Evolutionary conservation across 225 moss, liverwort and hornwort species (phyloP), one percentile per base, ranked within the genome.

Genomic region (Polytrichum formosum): DNA sequence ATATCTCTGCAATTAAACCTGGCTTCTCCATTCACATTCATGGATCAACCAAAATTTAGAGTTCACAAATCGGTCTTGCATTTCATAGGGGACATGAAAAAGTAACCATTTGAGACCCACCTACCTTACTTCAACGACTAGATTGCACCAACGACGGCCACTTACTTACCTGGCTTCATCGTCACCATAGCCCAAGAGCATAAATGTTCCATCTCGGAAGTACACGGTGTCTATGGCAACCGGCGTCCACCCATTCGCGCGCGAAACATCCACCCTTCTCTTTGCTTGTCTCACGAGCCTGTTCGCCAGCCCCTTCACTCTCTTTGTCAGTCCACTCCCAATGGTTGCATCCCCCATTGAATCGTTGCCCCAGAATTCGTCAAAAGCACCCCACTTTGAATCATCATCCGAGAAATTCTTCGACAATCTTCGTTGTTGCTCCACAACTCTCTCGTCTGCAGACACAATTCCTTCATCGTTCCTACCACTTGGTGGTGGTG

Each of bases 111-210:
- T 46, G 13, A 13, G 16, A 46, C 46, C 46, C 13, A 1, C 13
- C 13, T 16, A 46, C 46, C 46, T 46, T 46, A 13, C 46, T 46
- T 46, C 13, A 46, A 46, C 13, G 46, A 46, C 13, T 4, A 46
- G 4, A 46, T 46, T 46, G 46, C 46, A 46, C 13, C 46, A 16
- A 46, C 13, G 46, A 13, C 3, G 4, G 4, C 7, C 46, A 46
- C 13, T 46, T 76, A 63, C 86, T 74, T 87, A 98, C 98, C 98
- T 91, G 68, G 92, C 85, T 80, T 98, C 98, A 83, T 87, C 82
- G 78, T 98, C 98, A 74, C 98, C 98, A 77, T 90, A 98, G 67
- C 82, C 98, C 81, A 98, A 81, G 56, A 98, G 91, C 87, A 87
- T 92, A 70, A 94, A 88, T n/a, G 86, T 92, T 69, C 91, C 98